These are phyloP conservation scores for Aureobasidium melanogenum DNA, from an alignment of 2,329 filamentous ascomycete genomes.

Conservation along the genomic window DNA sequence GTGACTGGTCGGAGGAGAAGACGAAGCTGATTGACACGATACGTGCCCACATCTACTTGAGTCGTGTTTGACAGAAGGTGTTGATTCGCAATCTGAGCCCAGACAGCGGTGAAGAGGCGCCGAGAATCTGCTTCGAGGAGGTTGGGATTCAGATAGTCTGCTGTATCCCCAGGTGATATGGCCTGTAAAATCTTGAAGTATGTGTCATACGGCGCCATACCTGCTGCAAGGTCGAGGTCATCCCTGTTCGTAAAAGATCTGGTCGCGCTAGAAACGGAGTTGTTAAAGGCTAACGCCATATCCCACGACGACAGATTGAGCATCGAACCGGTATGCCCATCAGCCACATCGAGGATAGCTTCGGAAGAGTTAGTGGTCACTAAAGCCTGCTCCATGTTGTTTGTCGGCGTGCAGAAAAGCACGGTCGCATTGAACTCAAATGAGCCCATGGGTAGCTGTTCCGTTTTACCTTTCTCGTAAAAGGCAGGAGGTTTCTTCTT, in stretches of 20 bases:
- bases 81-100: not conserved
- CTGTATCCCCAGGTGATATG: not conserved
- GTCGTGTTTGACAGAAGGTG: not conserved
- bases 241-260: not conserved
- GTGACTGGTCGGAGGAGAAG: not conserved
- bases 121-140: not conserved
- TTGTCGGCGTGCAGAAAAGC: not conserved
- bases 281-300: not conserved
- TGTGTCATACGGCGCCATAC: not conserved
- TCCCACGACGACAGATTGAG: not conserved
- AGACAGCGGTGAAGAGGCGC: not conserved
- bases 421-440: not conserved
- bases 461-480: not conserved
- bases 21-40: not conserved
- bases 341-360: not conserved
- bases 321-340: not conserved
- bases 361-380: not conserved
- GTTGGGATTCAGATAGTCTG: not conserved
- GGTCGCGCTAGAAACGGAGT: not conserved
- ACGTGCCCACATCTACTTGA: not conserved
- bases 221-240: not conserved
- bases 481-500: not conserved
- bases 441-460: not conserved
- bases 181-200: not conserved
- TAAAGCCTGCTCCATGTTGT: not conserved